Evolutionary conservation across 176 grass and related monocot species (phyloP).

Genomic region (Ensete glaucum): DNA sequence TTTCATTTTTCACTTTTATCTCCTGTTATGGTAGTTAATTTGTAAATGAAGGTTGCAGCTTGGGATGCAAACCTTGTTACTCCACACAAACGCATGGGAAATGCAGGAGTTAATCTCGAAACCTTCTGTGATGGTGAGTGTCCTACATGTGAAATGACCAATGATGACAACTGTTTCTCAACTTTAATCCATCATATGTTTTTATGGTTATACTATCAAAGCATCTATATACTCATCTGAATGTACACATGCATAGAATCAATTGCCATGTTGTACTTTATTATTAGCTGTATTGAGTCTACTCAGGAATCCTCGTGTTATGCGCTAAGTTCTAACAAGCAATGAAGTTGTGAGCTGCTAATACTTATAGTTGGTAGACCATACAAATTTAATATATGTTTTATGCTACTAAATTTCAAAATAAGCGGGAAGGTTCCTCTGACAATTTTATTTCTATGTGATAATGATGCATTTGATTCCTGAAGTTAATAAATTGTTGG

Average conservation of each 20-base stretch:
- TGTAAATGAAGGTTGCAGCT: conserved; percentile 52
- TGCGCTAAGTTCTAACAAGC: too few species aligned
- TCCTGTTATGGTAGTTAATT: conserved; percentile 1
- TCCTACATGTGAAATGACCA: conserved; percentile 3
- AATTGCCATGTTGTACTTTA: too few species aligned
- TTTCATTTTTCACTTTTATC: background rate
- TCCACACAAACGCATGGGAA: conserved; percentile 92
- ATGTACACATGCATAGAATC: background rate
- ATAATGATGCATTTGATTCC: background rate
- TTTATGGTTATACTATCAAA: background rate
- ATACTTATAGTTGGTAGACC: too few species aligned
- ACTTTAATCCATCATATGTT: background rate
- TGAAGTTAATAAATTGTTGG: background rate
- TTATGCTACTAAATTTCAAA: background rate
- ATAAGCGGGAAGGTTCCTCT: background rate
- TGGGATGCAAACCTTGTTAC: conserved; percentile 97
- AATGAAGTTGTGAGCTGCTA: too few species aligned
- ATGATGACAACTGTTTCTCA: background rate
- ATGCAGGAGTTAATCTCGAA: conserved; percentile 61
- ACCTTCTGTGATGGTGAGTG: conserved; percentile 75
- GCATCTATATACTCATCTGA: background rate
- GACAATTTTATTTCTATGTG: too few species aligned
- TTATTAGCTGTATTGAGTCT: too few species aligned
- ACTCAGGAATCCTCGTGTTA: too few species aligned
- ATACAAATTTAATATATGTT: too few species aligned